Base-by-base conservation (phyloP, 768 basidiomycete genomes). In the Suillus americanus region DNA sequence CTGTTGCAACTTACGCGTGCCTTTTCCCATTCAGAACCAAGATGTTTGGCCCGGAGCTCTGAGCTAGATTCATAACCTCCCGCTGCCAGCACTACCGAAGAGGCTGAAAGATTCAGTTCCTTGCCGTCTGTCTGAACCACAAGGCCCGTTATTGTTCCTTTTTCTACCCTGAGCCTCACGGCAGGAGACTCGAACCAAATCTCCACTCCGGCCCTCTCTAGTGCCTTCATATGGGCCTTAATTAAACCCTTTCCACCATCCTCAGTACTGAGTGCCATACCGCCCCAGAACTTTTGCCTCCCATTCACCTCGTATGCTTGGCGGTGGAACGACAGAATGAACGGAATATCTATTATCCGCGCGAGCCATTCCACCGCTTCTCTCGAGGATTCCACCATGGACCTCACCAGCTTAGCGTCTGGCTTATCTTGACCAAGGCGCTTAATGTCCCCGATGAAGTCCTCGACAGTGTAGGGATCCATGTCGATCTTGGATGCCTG, bases 241-340 rank as follows among this genome's bases (percentile, higher is more conserved):
- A 90, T 87, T 13, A 90, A 74, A 2, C 89, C 88, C 71, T 89
- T 90, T 13, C 89, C 89, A 2, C 89, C 89, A 45, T 85, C 84
- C 62, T 83, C 79, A n/a, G 85, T 84, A 67, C 83, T 81, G 30
- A 89, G 79, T 10, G 82, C 86, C 75, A 90, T 75, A 7, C 89
- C 89, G 25, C 89, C 89, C 89, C 89, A 90, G 69, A 90, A 90
- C 65, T 81, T 86, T 67, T 86, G 83, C 63, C 83, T 78, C 46
- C 87, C 88, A 25, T 82, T 75, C 35, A 89, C 83, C 62, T 86
- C 81, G 73, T 89, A 90, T 12, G 89, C 89, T 70, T 90, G 89
- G 12, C 88, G 79, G 70, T 89, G 80, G 71, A 88, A 88, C 7
- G 88, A 81, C 25, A 90, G 74, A 28, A 74, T 74, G 74, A 89